phyloP scores from a whole-genome alignment of 1,284 basidiomycete genomes.

The Naganishia albida region DNA sequence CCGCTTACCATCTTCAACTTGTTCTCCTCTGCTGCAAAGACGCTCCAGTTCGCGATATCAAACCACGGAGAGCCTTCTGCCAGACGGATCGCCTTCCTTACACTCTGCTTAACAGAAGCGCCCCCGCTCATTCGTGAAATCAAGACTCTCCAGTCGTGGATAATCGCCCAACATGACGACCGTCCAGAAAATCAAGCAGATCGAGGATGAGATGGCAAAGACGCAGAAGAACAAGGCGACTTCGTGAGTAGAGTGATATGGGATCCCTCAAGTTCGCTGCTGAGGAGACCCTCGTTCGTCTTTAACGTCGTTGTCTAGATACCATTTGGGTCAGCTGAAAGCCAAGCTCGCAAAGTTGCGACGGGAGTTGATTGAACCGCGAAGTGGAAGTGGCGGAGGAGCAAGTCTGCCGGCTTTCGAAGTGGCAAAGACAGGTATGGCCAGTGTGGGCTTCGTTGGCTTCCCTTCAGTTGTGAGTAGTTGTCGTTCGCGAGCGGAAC shows the following conservation, averaged over 20 bases:
- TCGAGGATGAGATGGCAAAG: slow-evolving; percentile 56
- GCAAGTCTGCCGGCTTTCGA: slow-evolving; percentile 88
- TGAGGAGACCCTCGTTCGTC: slow-evolving; percentile 9
- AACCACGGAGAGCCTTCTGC: too few relatives aligned
- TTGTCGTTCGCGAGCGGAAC: slow-evolving; percentile 66
- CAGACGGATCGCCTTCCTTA: too few relatives aligned
- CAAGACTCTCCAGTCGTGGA: neutral
- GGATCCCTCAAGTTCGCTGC: slow-evolving; percentile 31
- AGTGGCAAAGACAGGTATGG: slow-evolving; percentile 92
- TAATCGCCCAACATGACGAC: slow-evolving; percentile 48
- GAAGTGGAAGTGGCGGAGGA: slow-evolving; percentile 77
- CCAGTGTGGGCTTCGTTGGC: slow-evolving; percentile 93
- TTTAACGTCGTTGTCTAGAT: slow-evolving; percentile 56
- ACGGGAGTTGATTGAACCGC: slow-evolving; percentile 85
- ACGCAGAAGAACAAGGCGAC: slow-evolving; percentile 85
- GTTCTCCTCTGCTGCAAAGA: neutral
- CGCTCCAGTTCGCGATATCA: too few relatives aligned
- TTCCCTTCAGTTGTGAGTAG: slow-evolving; percentile 63
- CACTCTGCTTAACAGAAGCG: neutral
- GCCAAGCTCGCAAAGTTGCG: slow-evolving; percentile 97
- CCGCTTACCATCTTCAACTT: slow-evolving; percentile 8
- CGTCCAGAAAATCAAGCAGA: slow-evolving; percentile 55
- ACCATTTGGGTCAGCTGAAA: slow-evolving; percentile 94
- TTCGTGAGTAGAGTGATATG: slow-evolving; percentile 44
- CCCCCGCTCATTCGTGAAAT: neutral